Percentiles rank a stretch among this genome's conserved stretches.
These are phyloP conservation scores for Marchantia paleacea DNA, from an alignment of 225 moss, liverwort and hornwort genomes.

Conservation along the genomic window DNA sequence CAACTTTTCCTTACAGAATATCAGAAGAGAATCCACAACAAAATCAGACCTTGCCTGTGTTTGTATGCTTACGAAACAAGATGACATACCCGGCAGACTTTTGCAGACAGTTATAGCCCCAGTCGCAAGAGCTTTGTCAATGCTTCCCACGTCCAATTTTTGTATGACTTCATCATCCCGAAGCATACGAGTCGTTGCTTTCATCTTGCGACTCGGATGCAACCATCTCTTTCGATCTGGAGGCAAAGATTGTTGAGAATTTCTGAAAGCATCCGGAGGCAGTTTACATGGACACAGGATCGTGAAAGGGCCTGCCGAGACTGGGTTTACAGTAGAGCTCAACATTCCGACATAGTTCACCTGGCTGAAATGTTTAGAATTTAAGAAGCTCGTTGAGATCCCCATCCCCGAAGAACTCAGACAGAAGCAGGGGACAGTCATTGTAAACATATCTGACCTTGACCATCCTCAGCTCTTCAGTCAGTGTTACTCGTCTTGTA, in stretches of 20 bases:
- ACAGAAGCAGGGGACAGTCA: constrained; percentile 9
- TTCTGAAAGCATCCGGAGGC: background rate
- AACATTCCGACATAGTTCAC: constrained; percentile 2
- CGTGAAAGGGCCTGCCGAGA: background rate
- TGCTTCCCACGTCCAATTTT: background rate
- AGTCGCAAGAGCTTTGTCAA: background rate
- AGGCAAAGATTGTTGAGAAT: background rate
- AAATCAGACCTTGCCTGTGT: background rate
- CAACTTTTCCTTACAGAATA: background rate
- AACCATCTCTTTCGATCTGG: constrained; percentile 2
- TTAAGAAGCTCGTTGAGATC: constrained; percentile 3
- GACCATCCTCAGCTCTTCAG: background rate
- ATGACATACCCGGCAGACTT: background rate
- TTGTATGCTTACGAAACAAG: background rate
- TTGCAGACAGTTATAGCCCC: background rate
- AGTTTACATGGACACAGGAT: background rate
- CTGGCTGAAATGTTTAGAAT: background rate
- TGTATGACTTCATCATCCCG: background rate
- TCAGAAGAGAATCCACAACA: background rate
- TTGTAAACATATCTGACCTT: background rate
- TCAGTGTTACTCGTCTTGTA: background rate
- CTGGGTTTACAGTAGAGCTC: background rate
- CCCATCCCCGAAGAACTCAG: background rate
- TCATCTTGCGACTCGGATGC: background rate
- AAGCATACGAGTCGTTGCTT: background rate